These are phyloP conservation scores for Penicillium polonicum DNA, from an alignment of 2,329 filamentous ascomycete genomes.

Conservation along the genomic window DNA sequence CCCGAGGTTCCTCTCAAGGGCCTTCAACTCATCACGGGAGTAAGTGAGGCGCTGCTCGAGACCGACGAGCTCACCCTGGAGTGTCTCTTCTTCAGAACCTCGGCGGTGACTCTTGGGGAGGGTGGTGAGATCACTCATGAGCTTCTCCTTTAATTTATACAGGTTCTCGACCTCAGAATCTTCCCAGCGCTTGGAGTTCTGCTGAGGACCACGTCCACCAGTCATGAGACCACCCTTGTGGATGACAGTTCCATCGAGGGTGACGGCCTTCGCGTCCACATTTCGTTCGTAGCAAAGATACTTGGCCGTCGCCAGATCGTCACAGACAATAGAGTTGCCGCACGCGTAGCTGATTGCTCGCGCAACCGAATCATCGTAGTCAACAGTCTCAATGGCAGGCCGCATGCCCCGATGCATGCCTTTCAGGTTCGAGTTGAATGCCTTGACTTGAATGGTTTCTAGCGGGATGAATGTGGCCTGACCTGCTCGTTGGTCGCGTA, in stretches of 20 bases:
- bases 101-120: slow-evolving; percentile 77
- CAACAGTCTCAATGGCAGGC: slow-evolving; percentile 91
- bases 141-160: slow-evolving; percentile 71
- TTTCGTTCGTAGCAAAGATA: slow-evolving; percentile 81
- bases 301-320: slow-evolving; percentile 81
- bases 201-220: slow-evolving; percentile 79
- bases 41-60: slow-evolving; percentile 74
- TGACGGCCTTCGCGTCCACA: slow-evolving; percentile 90
- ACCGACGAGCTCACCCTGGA: slow-evolving; percentile 75
- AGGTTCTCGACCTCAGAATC: slow-evolving; percentile 85
- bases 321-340: slow-evolving; percentile 91
- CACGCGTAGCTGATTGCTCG: slow-evolving; percentile 94
- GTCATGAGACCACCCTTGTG: slow-evolving; percentile 97
- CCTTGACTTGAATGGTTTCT: slow-evolving; percentile 94
- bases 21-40: slow-evolving; percentile 71
- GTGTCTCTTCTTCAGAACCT: slow-evolving; percentile 72
- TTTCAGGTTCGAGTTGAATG: slow-evolving; percentile 85
- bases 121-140: slow-evolving; percentile 73
- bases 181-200: slow-evolving; percentile 78
- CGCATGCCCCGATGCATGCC: slow-evolving; percentile 79
- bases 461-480: slow-evolving; percentile 94
- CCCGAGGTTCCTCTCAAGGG: slow-evolving; percentile 76
- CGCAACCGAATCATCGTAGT: slow-evolving; percentile 84
- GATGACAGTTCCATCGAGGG: slow-evolving; percentile 91
- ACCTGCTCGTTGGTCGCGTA: slow-evolving; percentile 82